Evolutionary conservation across 2,329 filamentous ascomycete species (phyloP).

Genomic region (Pleurostoma richardsiae): DNA sequence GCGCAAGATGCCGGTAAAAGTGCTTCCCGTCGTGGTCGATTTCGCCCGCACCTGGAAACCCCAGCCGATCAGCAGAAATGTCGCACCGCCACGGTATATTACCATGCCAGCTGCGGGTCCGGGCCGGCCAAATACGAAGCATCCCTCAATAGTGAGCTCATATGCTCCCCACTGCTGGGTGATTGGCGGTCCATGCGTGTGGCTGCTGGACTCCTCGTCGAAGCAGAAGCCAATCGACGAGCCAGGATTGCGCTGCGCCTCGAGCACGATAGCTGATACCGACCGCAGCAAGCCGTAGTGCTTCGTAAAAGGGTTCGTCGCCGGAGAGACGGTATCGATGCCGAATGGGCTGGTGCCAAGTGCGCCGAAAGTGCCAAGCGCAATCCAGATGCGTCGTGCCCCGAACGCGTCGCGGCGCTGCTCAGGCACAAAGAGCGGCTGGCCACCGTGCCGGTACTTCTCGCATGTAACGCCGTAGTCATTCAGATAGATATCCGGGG

Average conservation of each 20-base stretch:
- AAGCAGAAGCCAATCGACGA: constrained; percentile 30
- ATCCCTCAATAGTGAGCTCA: constrained; percentile 23
- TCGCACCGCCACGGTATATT: constrained; percentile 15
- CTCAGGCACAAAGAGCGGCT: constrained; percentile 46
- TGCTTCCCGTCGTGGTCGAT: constrained; percentile 10
- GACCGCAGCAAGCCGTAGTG: constrained; percentile 25
- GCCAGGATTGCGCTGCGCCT: constrained; percentile 20
- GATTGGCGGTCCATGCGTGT: constrained; percentile 14
- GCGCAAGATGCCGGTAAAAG: constrained; percentile 17
- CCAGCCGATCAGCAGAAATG: constrained; percentile 18
- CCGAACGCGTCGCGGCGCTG: constrained; percentile 43
- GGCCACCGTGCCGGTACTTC: constrained; percentile 34
- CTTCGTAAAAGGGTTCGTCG: constrained; percentile 16
- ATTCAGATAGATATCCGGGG: constrained; percentile 36
- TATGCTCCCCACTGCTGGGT: constrained; percentile 19
- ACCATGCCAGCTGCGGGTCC: constrained; percentile 20
- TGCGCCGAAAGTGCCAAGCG: constrained; percentile 23
- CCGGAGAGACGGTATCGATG: constrained; percentile 21
- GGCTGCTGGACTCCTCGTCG: constrained; percentile 19
- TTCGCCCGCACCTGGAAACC: constrained; percentile 17
- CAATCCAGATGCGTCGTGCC: constrained; percentile 32
- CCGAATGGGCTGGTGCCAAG: constrained; percentile 27
- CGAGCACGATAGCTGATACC: constrained; percentile 18
- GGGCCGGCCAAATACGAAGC: constrained; percentile 23
- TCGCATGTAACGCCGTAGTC: constrained; percentile 35